Base-by-base conservation (phyloP, 805 yeast genomes). In the Candida maris region DNA sequence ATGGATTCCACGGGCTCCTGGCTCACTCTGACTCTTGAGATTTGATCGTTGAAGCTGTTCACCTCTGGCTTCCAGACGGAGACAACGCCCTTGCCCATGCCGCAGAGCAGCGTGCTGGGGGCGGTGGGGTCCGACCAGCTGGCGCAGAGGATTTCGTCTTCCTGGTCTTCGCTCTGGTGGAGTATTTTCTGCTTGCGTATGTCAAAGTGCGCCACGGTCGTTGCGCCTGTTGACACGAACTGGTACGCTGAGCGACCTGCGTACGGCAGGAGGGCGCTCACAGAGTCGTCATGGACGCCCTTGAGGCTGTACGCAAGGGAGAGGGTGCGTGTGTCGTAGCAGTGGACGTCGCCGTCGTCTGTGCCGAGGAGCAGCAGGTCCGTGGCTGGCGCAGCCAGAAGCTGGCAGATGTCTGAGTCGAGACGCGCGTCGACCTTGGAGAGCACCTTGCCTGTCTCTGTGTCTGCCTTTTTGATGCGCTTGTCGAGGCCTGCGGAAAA, bases 41-140 rank as follows among this genome's bases (percentile, higher is more conserved):
- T 68, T 62, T 91, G 97, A 59, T 91, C 97, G 40, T 65, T 69
- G 42, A 79, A 71, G 28, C 73, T 73, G 53, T 85, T 86, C 53
- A 75, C 74, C 20, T 75, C 68, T 19, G 82, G 79, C 48, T 76
- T 78, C 98, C 98, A 91, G 10, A 84, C 67, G 0, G 97, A 87
- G 5, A 87, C 70, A 10, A 86, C 75, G 3, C 97, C 97, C 53
- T 83, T 93, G 12, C 95, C 87, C 82, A 87, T 88, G 30, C 96
- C 91, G 48, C 89, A 88, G 4, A 82, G 74, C 46, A 56, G 38
- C 3, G 54, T 49, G 4, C 40, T 47, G 36, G 80, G 85, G 32
- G 71, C 73, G 10, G 77, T 71, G 2, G 73, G 73, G 44, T 81
- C 85, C 1, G 80, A 73, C 63, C 80, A 77, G 25, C 85, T 66